Percentiles rank a stretch among this genome's conserved stretches.
phyloP scores from a whole-genome alignment of 164 flowering plant species.

The Vitis cinerea region DNA sequence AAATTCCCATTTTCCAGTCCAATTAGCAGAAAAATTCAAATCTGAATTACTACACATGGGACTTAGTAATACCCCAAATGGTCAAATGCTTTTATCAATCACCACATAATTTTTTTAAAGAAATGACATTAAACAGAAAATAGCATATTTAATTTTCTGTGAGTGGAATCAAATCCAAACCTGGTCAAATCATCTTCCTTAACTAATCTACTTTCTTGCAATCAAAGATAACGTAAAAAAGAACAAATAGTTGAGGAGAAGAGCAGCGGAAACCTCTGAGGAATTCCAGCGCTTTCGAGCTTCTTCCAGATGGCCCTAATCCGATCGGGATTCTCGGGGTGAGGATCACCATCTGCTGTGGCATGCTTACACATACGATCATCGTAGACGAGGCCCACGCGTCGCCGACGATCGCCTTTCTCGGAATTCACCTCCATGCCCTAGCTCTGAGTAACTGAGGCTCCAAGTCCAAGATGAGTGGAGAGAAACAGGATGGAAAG shows the following conservation, averaged over 20 bases:
- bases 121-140: background rate
- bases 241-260: background rate
- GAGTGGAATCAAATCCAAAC: too few relatives aligned
- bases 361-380: slow-evolving; percentile 83
- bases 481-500: background rate
- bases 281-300: slow-evolving; percentile 57
- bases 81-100: background rate
- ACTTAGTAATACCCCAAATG: background rate
- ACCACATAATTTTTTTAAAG: background rate
- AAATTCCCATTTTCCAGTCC: background rate
- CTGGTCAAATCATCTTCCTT: too few relatives aligned
- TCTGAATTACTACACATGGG: background rate
- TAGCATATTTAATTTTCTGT: too few relatives aligned
- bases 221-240: background rate
- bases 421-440: slow-evolving; percentile 11
- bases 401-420: slow-evolving; percentile 17
- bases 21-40: background rate
- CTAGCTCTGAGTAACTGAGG: background rate
- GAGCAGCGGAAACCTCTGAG: slow-evolving; percentile 45
- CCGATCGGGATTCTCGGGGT: slow-evolving; percentile 81
- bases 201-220: too few relatives aligned
- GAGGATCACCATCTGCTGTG: slow-evolving; percentile 50
- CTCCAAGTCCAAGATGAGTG: too few relatives aligned
- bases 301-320: slow-evolving; percentile 67
- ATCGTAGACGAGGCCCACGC: slow-evolving; percentile 77